These are phyloP conservation scores for Gossypium stocksii DNA, from an alignment of 345 rosid species.

Conservation along the genomic window DNA sequence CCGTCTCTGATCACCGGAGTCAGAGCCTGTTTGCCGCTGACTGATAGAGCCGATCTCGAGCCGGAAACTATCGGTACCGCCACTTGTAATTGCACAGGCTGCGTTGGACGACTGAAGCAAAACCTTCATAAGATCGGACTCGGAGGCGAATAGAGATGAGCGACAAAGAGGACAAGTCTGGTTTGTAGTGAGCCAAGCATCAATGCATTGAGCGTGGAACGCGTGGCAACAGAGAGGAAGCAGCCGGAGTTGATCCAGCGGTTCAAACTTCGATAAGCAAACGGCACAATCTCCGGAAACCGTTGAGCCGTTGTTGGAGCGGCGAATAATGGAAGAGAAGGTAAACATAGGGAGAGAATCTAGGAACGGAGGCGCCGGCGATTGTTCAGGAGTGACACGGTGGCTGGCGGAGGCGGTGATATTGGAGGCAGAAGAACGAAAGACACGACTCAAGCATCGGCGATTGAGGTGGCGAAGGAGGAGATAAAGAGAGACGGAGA, in stretches of 20 bases:
- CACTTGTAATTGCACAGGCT: background rate
- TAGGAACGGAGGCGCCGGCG: conserved; percentile 27
- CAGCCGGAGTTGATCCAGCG: conserved; percentile 70
- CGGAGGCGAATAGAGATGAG: conserved; percentile 59
- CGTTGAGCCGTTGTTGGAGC: conserved; percentile 31
- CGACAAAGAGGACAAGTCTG: conserved; percentile 94
- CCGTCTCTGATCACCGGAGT: conserved; percentile 26
- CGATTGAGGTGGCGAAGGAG: conserved; percentile 75
- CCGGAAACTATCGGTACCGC: conserved; percentile 54
- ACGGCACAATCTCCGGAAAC: conserved; percentile 71
- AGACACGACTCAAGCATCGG: conserved; percentile 35
- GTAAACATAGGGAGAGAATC: conserved; percentile 80
- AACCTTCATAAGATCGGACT: conserved; percentile 53
- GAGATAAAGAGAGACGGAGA: conserved; percentile 61
- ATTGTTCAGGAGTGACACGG: conserved; percentile 49
- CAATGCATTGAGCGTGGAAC: conserved; percentile 75
- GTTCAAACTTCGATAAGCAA: conserved; percentile 70
- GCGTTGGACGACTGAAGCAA: conserved; percentile 25
- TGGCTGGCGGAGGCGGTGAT: conserved; percentile 20
- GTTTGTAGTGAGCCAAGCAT: conserved; percentile 66
- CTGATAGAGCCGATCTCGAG: conserved; percentile 91
- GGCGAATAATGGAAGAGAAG: conserved; percentile 62
- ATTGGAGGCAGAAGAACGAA: conserved; percentile 21
- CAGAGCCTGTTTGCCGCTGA: conserved; percentile 37
- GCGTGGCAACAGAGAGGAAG: conserved; percentile 92